Percentiles rank a stretch among this genome's conserved stretches.
Evolutionary conservation across 495 filamentous ascomycete genomes (phyloP).

Genomic region (Aspergillus panamensis): DNA sequence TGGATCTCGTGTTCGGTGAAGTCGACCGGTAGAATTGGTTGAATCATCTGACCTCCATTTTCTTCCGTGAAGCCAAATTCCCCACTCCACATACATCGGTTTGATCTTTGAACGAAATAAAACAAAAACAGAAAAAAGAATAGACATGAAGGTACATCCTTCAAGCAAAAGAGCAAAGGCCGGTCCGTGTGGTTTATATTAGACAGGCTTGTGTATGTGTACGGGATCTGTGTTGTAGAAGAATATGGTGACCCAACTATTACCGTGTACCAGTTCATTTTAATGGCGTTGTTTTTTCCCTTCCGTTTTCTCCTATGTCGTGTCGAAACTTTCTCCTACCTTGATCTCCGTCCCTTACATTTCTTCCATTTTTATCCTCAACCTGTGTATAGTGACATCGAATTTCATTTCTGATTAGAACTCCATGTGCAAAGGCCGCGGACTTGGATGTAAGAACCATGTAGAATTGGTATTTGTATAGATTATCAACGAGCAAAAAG

Average conservation of each 20-base stretch:
- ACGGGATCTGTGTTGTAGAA: constrained; percentile 12
- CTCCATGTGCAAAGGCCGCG: not conserved
- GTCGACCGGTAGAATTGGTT: constrained; percentile 55
- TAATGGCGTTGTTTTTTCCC: constrained; percentile 25
- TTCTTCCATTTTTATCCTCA: constrained; percentile 8
- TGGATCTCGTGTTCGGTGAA: constrained; percentile 82
- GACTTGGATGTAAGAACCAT: not conserved
- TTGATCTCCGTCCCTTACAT: constrained; percentile 10
- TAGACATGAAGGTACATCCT: constrained; percentile 4
- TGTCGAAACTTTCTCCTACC: not conserved
- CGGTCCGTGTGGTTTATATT: not conserved
- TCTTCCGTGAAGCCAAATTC: constrained; percentile 13
- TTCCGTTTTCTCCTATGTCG: constrained; percentile 8
- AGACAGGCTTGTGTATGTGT: not conserved
- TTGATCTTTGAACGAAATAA: constrained; percentile 15
- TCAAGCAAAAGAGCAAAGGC: not conserved
- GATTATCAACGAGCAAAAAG: not conserved
- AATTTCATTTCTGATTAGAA: constrained; percentile 8
- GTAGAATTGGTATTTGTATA: not conserved
- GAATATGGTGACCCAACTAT: constrained; percentile 4
- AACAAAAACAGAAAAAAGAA: constrained; percentile 18
- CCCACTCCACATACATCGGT: constrained; percentile 16
- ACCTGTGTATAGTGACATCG: constrained; percentile 32
- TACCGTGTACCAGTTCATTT: constrained; percentile 22
- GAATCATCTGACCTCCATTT: constrained; percentile 5